phyloP scores from a whole-genome alignment of 177 flowering plant genomes.

The Vitis hybrid region DNA sequence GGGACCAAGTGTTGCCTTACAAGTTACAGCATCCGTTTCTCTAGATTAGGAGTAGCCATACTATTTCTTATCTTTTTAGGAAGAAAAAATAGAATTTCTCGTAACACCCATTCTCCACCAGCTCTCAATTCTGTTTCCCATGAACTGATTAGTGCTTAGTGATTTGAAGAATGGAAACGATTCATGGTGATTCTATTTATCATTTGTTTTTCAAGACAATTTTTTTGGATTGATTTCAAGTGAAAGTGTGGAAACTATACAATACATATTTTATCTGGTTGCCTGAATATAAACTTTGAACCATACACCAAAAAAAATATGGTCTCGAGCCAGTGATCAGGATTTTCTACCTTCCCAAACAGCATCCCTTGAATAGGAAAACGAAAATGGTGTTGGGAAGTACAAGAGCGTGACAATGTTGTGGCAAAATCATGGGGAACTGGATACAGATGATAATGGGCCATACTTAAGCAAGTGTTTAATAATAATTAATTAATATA shows the following conservation, averaged over 20 bases:
- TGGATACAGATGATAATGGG: background rate
- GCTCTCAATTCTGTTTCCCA: too few relatives aligned
- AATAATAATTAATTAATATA: background rate
- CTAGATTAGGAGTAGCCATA: too few relatives aligned
- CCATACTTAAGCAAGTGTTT: too few relatives aligned
- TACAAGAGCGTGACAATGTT: conserved; percentile 4
- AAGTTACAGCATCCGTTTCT: too few relatives aligned
- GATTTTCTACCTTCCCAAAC: conserved; percentile 1
- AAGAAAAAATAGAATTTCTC: too few relatives aligned
- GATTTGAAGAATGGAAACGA: too few relatives aligned
- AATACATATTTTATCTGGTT: background rate
- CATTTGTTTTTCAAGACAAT: background rate
- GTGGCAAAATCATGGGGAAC: conserved; percentile 1
- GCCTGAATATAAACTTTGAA: background rate
- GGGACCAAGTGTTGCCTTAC: too few relatives aligned
- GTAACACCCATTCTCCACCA: too few relatives aligned
- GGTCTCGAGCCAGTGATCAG: background rate
- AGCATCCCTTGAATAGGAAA: background rate
- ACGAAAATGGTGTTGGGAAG: conserved; percentile 3
- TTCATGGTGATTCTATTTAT: too few relatives aligned
- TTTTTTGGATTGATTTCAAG: background rate
- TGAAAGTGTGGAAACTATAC: too few relatives aligned
- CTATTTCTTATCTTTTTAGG: too few relatives aligned
- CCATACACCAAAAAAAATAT: background rate
- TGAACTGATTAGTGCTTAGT: too few relatives aligned